These are phyloP conservation scores for Cucumis variabilis DNA, from an alignment of 331 rosid species.

Conservation along the genomic window DNA sequence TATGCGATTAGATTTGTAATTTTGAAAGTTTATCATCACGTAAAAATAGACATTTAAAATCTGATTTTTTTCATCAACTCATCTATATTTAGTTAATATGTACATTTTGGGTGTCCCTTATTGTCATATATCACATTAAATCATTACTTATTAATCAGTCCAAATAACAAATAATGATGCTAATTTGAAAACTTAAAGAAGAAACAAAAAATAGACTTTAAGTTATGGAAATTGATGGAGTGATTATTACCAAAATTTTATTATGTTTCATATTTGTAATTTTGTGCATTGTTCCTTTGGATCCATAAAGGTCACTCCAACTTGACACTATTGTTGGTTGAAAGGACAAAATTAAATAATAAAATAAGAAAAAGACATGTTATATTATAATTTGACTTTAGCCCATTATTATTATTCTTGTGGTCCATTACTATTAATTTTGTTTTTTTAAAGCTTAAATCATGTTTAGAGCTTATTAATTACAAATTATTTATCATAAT, in stretches of 20 bases:
- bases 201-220: neutral
- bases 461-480: neutral
- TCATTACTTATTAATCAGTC: too few relatives aligned
- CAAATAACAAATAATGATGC: too few relatives aligned
- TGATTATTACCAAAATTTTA: neutral
- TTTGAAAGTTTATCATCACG: too few relatives aligned
- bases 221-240: neutral
- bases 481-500: neutral
- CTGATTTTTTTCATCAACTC: too few relatives aligned
- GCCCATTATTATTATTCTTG: neutral
- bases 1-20: too few relatives aligned
- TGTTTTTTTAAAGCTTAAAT: neutral
- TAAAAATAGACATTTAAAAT: too few relatives aligned
- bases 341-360: neutral
- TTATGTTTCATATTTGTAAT: too few relatives aligned
- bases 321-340: neutral
- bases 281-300: neutral
- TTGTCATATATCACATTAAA: too few relatives aligned
- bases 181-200: too few relatives aligned
- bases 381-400: neutral
- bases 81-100: too few relatives aligned
- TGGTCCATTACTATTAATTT: slow-evolving; percentile 6
- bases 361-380: neutral
- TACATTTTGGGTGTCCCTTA: too few relatives aligned
- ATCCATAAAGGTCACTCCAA: neutral